Conservation (phyloP, 169 alveolate genomes). For the Plasmodium adleri region DNA sequence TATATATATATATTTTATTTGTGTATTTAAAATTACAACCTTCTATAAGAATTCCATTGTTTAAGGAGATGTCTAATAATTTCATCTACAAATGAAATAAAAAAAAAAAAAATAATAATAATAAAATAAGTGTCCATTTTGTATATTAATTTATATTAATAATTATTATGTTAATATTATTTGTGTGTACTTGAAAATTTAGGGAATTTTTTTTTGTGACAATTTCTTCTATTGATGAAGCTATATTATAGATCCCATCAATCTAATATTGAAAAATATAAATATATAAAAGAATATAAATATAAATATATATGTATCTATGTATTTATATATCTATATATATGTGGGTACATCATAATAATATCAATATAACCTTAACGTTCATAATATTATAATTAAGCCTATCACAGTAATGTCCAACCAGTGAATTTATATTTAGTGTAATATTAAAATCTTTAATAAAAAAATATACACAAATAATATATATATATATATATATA, state of each 20-base stretch:
- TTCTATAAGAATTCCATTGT: conserved; percentile 43
- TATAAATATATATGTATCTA: not conserved
- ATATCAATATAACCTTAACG: conserved; percentile 20
- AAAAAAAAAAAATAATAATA: not conserved
- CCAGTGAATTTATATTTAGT: conserved; percentile 54
- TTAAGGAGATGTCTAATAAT: conserved; percentile 31
- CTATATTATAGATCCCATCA: conserved; percentile 57
- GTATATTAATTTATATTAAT: not conserved
- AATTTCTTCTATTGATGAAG: conserved; percentile 15
- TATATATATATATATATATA: not conserved
- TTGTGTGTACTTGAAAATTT: conserved; percentile 43
- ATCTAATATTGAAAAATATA: conserved; percentile 12
- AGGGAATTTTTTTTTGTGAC: conserved; percentile 17
- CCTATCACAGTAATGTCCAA: conserved; percentile 40
- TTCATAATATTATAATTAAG: conserved; percentile 45
- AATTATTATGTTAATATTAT: not conserved
- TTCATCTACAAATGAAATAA: conserved; percentile 2
- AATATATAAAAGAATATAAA: not conserved
- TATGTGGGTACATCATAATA: not conserved
- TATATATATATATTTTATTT: too few species aligned
- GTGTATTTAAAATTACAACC: conserved; percentile 4
- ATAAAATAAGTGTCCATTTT: not conserved
- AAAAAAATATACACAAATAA: not conserved
- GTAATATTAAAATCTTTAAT: conserved; percentile 40
- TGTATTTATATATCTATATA: not conserved